A percentile compares a stretch with the other conserved stretches of the same genome.
These are phyloP conservation scores for Cytospora mali DNA, from an alignment of 2,329 filamentous ascomycete species.

Conservation along the genomic window DNA sequence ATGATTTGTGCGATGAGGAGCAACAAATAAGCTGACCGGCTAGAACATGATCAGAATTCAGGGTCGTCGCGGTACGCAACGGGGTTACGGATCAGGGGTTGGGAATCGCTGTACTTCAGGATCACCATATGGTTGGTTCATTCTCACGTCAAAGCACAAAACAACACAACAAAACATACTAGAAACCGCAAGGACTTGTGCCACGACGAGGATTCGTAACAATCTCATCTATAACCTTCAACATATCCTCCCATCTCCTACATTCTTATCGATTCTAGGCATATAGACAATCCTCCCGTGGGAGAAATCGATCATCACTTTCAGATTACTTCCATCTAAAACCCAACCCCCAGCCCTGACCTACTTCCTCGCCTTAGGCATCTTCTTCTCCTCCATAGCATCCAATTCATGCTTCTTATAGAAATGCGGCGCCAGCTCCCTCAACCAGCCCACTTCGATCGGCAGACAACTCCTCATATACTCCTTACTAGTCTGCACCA, in stretches of 20 bases:
- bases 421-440: constrained; percentile 90
- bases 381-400: constrained; percentile 75
- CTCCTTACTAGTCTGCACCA: constrained; percentile 84
- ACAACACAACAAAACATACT: too few species aligned
- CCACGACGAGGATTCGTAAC: neutral
- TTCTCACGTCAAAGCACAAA: too few species aligned
- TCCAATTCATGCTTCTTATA: constrained; percentile 92
- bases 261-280: neutral
- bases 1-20: too few species aligned
- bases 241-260: neutral
- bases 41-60: too few species aligned
- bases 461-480: constrained; percentile 90
- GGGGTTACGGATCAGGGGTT: too few species aligned
- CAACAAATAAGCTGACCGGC: too few species aligned
- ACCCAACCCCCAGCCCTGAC: neutral
- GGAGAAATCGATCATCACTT: neutral
- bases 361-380: constrained; percentile 38
- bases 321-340: neutral
- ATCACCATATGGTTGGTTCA: neutral
- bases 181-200: too few species aligned
- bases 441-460: constrained; percentile 80
- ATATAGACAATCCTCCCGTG: neutral
- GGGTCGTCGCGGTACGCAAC: too few species aligned
- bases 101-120: neutral
- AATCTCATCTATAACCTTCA: neutral